Conservation (phyloP, 768 basidiomycete genomes). For the Suillus ampliporus region DNA sequence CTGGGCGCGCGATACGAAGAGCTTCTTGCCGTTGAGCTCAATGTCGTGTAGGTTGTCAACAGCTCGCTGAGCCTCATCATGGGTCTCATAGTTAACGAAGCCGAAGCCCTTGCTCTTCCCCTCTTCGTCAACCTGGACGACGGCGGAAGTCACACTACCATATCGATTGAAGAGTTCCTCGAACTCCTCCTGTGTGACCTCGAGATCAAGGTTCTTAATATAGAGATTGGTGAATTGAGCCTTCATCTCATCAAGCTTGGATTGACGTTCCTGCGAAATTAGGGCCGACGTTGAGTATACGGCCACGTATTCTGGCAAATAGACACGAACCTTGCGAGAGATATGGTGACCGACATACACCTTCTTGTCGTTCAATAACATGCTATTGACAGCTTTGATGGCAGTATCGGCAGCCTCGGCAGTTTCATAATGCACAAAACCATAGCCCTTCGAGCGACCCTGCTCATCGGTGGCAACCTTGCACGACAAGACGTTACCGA, state of each 20-base stretch:
- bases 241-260: slow-evolving; percentile 98
- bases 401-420: slow-evolving; percentile 94
- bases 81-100: slow-evolving; percentile 94
- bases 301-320: background rate
- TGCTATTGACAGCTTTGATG: slow-evolving; percentile 98
- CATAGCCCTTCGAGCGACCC: slow-evolving; percentile 96
- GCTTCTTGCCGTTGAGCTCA: slow-evolving; percentile 84
- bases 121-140: slow-evolving; percentile 82
- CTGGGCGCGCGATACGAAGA: slow-evolving; percentile 96
- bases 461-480: slow-evolving; percentile 98
- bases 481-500: slow-evolving; percentile 98
- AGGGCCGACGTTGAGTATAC: background rate
- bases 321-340: slow-evolving; percentile 79
- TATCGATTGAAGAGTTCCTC: slow-evolving; percentile 75
- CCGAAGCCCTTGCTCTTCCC: slow-evolving; percentile 98
- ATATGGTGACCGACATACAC: slow-evolving; percentile 98
- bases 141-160: slow-evolving; percentile 88
- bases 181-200: slow-evolving; percentile 87
- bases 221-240: slow-evolving; percentile 98
- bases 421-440: slow-evolving; percentile 99
- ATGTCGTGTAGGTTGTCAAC: slow-evolving; percentile 89
- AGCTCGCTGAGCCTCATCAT: slow-evolving; percentile 91
- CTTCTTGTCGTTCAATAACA: slow-evolving; percentile 99
- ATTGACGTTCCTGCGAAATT: slow-evolving; percentile 81
- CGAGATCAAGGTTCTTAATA: slow-evolving; percentile 93